phyloP scores from a whole-genome alignment of 2,329 filamentous ascomycete species.

The Helminthosporium solani region DNA sequence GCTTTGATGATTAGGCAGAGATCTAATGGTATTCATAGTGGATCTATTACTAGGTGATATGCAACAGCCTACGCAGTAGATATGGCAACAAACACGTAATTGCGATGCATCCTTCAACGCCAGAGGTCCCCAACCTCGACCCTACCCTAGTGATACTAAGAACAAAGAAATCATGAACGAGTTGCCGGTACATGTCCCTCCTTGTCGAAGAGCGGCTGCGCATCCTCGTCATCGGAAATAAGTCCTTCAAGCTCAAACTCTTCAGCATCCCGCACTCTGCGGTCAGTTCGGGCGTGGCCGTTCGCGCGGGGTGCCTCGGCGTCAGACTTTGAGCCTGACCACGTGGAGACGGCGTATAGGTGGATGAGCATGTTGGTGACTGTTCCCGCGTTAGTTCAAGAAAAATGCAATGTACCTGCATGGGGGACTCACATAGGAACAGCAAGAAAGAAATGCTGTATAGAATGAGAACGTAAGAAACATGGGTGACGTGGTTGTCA shows the following conservation, averaged over 20 bases:
- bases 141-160: too few relatives aligned
- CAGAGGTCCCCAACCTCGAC: too few relatives aligned
- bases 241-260: constrained; percentile 92
- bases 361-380: constrained; percentile 81
- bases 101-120: too few relatives aligned
- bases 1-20: too few relatives aligned
- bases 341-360: constrained; percentile 71
- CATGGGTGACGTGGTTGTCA: constrained; percentile 75
- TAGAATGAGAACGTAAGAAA: constrained; percentile 88
- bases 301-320: constrained; percentile 37
- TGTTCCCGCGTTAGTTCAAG: constrained; percentile 25
- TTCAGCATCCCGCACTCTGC: constrained; percentile 73
- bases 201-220: constrained; percentile 28
- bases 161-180: constrained; percentile 15
- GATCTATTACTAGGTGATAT: too few relatives aligned
- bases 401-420: background rate
- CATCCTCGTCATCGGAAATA: constrained; percentile 82
- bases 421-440: constrained; percentile 69
- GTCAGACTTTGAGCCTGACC: constrained; percentile 41
- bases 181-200: constrained; percentile 21
- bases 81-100: too few relatives aligned
- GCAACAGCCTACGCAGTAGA: too few relatives aligned
- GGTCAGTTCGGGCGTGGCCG: constrained; percentile 52
- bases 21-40: too few relatives aligned
- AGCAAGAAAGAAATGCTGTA: constrained; percentile 87